Evolutionary conservation across 2,329 filamentous ascomycete genomes (phyloP).

Genomic region (Corynespora cassiicola): DNA sequence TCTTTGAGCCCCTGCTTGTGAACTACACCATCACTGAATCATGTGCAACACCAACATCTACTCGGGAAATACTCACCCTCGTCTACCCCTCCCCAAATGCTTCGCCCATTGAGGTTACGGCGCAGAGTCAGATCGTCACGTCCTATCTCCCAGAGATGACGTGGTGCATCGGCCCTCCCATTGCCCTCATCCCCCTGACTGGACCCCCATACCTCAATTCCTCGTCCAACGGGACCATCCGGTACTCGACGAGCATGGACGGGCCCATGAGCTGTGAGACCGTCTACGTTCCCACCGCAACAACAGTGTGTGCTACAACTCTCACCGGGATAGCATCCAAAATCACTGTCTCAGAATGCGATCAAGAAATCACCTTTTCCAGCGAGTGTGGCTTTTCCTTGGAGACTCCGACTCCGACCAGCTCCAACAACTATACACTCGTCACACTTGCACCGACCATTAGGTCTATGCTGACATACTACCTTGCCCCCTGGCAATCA

Average conservation of each 20-base stretch:
- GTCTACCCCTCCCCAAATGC: constrained; percentile 53
- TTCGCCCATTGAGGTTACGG: constrained; percentile 47
- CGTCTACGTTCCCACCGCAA: constrained; percentile 47
- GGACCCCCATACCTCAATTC: constrained; percentile 47
- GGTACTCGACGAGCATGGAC: constrained; percentile 21
- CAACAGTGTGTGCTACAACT: constrained; percentile 53
- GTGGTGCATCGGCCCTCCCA: constrained; percentile 48
- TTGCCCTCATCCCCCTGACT: constrained; percentile 40
- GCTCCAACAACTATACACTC: constrained; percentile 17
- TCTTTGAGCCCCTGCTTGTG: constrained; percentile 7
- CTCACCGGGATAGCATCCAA: constrained; percentile 49
- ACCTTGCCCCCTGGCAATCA: constrained; percentile 52
- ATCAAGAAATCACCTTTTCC: constrained; percentile 55
- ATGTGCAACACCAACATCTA: constrained; percentile 15
- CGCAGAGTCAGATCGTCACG: constrained; percentile 52
- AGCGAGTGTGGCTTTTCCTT: constrained; percentile 52
- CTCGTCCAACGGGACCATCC: constrained; percentile 41
- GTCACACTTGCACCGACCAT: constrained; percentile 49
- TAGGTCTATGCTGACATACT: constrained; percentile 51
- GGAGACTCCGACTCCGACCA: constrained; percentile 42
- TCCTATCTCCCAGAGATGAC: constrained; percentile 52
- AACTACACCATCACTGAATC: constrained; percentile 23
- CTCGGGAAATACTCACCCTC: constrained; percentile 38
- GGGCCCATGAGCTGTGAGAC: constrained; percentile 47
- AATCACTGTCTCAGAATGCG: constrained; percentile 50